Evolutionary conservation across 2,329 filamentous ascomycete species (phyloP), one percentile per base, ranked within the genome.

Genomic region (Eutypa lata): DNA sequence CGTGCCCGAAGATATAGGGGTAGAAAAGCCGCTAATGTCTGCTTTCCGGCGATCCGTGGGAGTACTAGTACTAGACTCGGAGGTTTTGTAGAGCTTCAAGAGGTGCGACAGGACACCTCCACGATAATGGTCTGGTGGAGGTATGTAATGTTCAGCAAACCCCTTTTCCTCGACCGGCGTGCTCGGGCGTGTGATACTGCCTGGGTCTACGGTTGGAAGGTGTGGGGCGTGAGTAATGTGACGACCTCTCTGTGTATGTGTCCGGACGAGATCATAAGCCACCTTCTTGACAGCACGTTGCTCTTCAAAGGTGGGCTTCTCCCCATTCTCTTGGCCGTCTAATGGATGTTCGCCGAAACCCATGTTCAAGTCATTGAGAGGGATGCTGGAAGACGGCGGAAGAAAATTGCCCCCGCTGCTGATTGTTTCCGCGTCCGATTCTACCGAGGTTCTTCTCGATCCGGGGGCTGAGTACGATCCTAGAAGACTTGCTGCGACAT

Each of bases 41-140:
- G 67, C 66, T 24, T 67, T 68, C 22, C 55, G 58, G 40, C 63
- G 61, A 6, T 59, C 60, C 50, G 56, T 63, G 40, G 57, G 64
- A 35, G 58, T 57, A 26, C 60, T 52, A 44, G 53, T 47, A 19
- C 24, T 26, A 18, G 56, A 53, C 1, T 74, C 71, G 1, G 66
- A 56, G 3, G 70, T 68, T 45, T 76, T 76, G 60, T 78, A 77
- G 11, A 78, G 70, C 62, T 73, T 76, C 43, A 78, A 55, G 1
- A 78, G 70, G 55, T 77, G 73, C 5, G 75, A 73, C 6, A 78
- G 65, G 1, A 78, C 71, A 49, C 75, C 73, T 18, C 74, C 73
- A 2, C 75, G 74, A 47, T 76, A 76, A 24, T 75, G 65, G 33
- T 68, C 56, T 0, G 75, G 75, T 3, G 70, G 61, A 3, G 74